Evolutionary conservation across 768 basidiomycete species (phyloP).

Genomic region (Suillus placidus): DNA sequence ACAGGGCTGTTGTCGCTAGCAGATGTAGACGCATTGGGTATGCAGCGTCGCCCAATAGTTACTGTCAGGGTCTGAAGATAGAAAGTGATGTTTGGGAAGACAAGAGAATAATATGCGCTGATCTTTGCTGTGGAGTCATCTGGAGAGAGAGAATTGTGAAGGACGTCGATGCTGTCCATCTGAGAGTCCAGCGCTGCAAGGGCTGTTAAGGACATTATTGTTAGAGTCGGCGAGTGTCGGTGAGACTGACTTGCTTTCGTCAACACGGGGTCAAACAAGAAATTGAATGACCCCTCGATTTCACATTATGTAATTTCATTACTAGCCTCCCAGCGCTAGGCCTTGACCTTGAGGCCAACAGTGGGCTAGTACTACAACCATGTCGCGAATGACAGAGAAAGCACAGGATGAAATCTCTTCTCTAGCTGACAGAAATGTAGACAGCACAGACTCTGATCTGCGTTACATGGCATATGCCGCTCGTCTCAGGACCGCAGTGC

Average conservation of each 20-base stretch:
- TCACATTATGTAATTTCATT: constrained; percentile 19
- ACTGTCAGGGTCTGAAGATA: constrained; percentile 95
- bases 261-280: constrained; percentile 16
- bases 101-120: constrained; percentile 90
- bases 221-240: constrained; percentile 9
- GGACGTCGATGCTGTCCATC: constrained; percentile 1
- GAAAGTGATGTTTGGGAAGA: constrained; percentile 93
- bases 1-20: constrained; percentile 55
- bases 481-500: constrained; percentile 73
- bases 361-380: constrained; percentile 3
- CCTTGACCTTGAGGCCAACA: no score
- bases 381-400: constrained; percentile 21
- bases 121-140: constrained; percentile 67
- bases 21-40: constrained; percentile 59
- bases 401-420: constrained; percentile 54
- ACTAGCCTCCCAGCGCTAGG: constrained; percentile 3
- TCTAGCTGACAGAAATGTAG: constrained; percentile 64
- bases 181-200: constrained; percentile 4
- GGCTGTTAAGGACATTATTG: constrained; percentile 27
- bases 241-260: constrained; percentile 7
- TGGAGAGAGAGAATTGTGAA: constrained; percentile 1
- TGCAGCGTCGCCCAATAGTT: constrained; percentile 90
- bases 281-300: constrained; percentile 17
- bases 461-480: constrained; percentile 80
- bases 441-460: constrained; percentile 67